Evolutionary conservation across 208 protist genomes (phyloP).

Genomic region (Trypanosoma brucei): DNA sequence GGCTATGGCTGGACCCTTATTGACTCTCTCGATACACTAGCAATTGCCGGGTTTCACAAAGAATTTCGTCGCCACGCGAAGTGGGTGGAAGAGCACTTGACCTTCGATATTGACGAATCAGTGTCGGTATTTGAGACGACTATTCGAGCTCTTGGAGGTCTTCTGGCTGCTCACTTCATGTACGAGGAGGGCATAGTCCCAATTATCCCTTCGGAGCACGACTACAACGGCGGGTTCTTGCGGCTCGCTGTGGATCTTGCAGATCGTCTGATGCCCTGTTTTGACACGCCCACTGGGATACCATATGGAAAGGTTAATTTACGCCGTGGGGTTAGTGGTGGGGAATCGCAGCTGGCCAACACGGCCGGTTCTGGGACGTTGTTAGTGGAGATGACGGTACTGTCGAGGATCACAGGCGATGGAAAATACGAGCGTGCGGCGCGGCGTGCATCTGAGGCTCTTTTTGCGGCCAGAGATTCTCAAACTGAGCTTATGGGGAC

Average conservation of each 20-base stretch:
- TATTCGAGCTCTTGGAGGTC: conserved; percentile 82
- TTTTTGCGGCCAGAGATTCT: conserved; percentile 28
- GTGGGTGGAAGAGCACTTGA: conserved; percentile 60
- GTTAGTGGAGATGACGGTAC: conserved; percentile 48
- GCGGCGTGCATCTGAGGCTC: conserved; percentile 19
- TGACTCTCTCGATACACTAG: conserved; percentile 75
- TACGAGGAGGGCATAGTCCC: conserved; percentile 51
- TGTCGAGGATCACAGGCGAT: conserved; percentile 44
- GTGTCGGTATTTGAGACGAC: conserved; percentile 87
- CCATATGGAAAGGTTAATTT: conserved; percentile 86
- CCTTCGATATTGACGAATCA: conserved; percentile 52
- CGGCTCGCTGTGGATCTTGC: conserved; percentile 48
- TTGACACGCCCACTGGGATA: conserved; percentile 80
- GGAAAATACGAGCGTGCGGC: conserved; percentile 32
- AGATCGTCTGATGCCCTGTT: conserved; percentile 54
- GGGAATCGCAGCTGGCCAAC: conserved; percentile 44
- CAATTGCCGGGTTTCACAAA: conserved; percentile 28
- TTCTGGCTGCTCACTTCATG: conserved; percentile 66
- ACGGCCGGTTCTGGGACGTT: conserved; percentile 61
- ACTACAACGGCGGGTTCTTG: conserved; percentile 58
- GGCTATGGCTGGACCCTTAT: conserved; percentile 74
- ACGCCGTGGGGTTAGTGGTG: conserved; percentile 38
- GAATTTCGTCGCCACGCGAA: conserved; percentile 40
- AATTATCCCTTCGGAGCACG: conserved; percentile 28
- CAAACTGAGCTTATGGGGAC: conserved; percentile 37